Evolutionary conservation across 139 green algal genomes (phyloP).

Genomic region (Chlamydomonas eustigma): DNA sequence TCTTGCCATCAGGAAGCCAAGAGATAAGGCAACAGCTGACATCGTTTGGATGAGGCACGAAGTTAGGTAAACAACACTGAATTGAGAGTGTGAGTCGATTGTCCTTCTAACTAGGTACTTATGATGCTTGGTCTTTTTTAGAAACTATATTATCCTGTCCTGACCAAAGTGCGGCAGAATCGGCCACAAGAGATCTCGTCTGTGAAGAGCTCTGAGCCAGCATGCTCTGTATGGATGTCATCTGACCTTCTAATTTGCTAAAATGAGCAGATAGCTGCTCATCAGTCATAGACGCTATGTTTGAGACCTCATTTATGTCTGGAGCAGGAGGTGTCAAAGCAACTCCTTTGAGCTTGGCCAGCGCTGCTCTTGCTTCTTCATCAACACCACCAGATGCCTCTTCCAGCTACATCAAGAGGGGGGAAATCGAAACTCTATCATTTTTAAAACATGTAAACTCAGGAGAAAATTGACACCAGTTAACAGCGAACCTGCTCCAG

Average conservation of each 20-base stretch:
- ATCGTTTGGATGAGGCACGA: background rate
- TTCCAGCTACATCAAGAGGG: background rate
- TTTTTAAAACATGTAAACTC: background rate
- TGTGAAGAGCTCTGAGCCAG: background rate
- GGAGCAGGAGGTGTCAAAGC: background rate
- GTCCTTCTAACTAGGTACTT: background rate
- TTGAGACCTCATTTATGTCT: background rate
- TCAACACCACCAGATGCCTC: background rate
- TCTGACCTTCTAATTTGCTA: background rate
- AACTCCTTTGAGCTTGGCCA: conserved; percentile 3
- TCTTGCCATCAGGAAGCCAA: background rate
- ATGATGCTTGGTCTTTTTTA: background rate
- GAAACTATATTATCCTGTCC: background rate
- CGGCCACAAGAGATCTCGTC: background rate
- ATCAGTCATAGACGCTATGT: background rate
- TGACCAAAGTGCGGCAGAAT: background rate
- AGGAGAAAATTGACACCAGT: background rate
- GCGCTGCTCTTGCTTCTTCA: conserved; percentile 1
- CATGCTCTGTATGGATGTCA: background rate
- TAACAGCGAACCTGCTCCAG: background rate
- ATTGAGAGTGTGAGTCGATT: background rate
- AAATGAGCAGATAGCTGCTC: background rate
- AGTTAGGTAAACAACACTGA: background rate
- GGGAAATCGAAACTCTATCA: background rate
- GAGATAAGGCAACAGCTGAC: background rate